Base-by-base conservation (phyloP, 1,139 yeast genomes). In the Geotrichum phurueaensis region DNA sequence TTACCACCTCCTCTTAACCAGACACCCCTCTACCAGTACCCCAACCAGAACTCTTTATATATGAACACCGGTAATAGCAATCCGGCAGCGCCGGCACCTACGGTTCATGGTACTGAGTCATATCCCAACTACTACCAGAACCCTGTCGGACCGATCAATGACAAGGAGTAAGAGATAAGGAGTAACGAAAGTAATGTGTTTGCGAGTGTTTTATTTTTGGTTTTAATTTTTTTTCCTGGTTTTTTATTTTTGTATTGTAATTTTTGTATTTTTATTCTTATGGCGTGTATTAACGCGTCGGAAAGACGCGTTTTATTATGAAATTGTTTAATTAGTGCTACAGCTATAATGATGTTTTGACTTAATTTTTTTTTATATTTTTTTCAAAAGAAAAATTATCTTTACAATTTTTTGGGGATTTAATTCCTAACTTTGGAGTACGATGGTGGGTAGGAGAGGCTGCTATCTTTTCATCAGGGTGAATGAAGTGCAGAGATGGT, bases 41-140 rank as follows among this genome's bases (percentile, higher is more conserved):
- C 13, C 60, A 39, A 27, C 43, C 20, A 31, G 51, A 55, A 39
- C 60, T 56, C 18, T 27, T 29, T n/a, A 31, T 29, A 31, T 25
- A 49, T 36, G 23, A 18, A 33, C 54, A 47, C 5, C 49, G 25
- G n/a, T 58, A 27, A 39, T n/a, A 27, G 20, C 59, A 33, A 43
- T 53, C 13, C 60, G 47, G 20, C 56, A 45, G 33, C 68, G 29
- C 29, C 29, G 60, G 53, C 66, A 64, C 31, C 67, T 62, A 54
- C 68, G 63, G 13, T 58, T 52, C 45, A 12, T 39, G 45, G 45
- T 39, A 39, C 15, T n/a, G 45, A 39, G 45, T n/a, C 45, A 39
- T 39, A 39, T 39, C 18, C 20, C 18, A 39, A 39, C 20, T 39
- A 39, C 45, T 39, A 39, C n/a, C 45, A 39, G 18, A 39, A 15